These are phyloP conservation scores for Dioszegia aurantiaca DNA, from an alignment of 768 basidiomycete species.

Conservation along the genomic window DNA sequence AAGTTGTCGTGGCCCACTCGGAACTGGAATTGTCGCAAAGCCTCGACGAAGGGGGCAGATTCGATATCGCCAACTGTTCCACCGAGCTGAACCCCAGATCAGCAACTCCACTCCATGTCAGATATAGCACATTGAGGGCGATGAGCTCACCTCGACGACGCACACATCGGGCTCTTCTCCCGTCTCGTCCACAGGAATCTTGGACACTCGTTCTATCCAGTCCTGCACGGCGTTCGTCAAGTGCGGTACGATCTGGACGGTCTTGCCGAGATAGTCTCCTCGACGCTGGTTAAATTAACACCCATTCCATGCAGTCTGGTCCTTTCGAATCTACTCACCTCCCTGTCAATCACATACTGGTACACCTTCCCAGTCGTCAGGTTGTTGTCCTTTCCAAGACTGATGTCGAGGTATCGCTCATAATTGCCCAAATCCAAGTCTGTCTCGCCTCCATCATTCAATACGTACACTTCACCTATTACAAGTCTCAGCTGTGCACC, in stretches of 20 bases:
- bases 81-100: slow-evolving; percentile 71
- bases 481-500: slow-evolving; percentile 11
- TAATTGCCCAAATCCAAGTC: slow-evolving; percentile 98
- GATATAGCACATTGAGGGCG: not conserved
- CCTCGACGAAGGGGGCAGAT: slow-evolving; percentile 95
- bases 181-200: slow-evolving; percentile 90
- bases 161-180: slow-evolving; percentile 92
- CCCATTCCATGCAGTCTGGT: too few relatives aligned
- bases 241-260: slow-evolving; percentile 95
- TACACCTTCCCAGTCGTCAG: slow-evolving; percentile 99
- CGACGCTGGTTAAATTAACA: slow-evolving; percentile 51
- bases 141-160: slow-evolving; percentile 76
- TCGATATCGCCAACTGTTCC: slow-evolving; percentile 99
- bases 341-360: slow-evolving; percentile 90
- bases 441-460: slow-evolving; percentile 98
- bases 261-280: slow-evolving; percentile 83
- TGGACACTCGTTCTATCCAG: slow-evolving; percentile 94
- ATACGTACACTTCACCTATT: slow-evolving; percentile 89
- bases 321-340: slow-evolving; percentile 65
- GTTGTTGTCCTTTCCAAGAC: slow-evolving; percentile 90
- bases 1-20: slow-evolving; percentile 95
- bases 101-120: not conserved
- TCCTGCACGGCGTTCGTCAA: slow-evolving; percentile 96
- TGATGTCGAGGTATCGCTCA: slow-evolving; percentile 94
- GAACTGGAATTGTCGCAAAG: slow-evolving; percentile 99